These are phyloP conservation scores for Starmerella bombi DNA, from an alignment of 805 yeast genomes.

Conservation along the genomic window DNA sequence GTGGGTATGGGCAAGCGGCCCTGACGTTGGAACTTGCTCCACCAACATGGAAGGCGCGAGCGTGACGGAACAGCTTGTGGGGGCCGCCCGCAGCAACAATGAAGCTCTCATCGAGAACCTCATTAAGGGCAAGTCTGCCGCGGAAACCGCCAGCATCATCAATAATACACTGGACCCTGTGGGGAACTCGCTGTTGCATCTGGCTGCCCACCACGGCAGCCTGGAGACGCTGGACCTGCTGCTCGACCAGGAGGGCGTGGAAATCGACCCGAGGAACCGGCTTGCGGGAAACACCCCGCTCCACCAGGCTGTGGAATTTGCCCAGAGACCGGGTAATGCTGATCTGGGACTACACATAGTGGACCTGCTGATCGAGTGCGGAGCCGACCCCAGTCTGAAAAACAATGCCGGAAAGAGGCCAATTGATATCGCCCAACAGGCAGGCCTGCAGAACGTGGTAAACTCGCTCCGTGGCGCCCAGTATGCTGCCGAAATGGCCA, in stretches of 20 bases:
- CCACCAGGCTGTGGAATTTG: constrained; percentile 69
- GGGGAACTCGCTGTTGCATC: constrained; percentile 68
- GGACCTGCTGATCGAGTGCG: constrained; percentile 79
- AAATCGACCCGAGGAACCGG: constrained; percentile 66
- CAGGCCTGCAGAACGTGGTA: constrained; percentile 40
- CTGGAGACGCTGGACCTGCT: constrained; percentile 71
- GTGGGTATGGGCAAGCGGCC: too few species aligned
- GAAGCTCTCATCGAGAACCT: constrained; percentile 54
- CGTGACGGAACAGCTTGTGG: constrained; percentile 63
- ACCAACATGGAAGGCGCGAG: constrained; percentile 65
- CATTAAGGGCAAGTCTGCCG: constrained; percentile 29
- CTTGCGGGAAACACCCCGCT: constrained; percentile 76
- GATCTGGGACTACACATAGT: constrained; percentile 53
- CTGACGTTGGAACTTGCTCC: too few species aligned
- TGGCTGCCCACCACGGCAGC: constrained; percentile 69
- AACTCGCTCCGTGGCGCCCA: constrained; percentile 72
- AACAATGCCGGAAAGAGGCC: constrained; percentile 62
- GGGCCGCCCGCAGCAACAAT: constrained; percentile 80
- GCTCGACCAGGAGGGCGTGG: constrained; percentile 80
- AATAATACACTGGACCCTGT: constrained; percentile 63
- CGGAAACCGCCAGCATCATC: constrained; percentile 37
- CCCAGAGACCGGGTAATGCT: constrained; percentile 48
- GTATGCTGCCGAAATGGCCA: constrained; percentile 26
- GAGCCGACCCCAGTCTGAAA: constrained; percentile 53
- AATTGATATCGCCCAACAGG: constrained; percentile 42